Evolutionary conservation across 2,329 filamentous ascomycete species (phyloP).

Genomic region (Plectosphaerella cucumerina): DNA sequence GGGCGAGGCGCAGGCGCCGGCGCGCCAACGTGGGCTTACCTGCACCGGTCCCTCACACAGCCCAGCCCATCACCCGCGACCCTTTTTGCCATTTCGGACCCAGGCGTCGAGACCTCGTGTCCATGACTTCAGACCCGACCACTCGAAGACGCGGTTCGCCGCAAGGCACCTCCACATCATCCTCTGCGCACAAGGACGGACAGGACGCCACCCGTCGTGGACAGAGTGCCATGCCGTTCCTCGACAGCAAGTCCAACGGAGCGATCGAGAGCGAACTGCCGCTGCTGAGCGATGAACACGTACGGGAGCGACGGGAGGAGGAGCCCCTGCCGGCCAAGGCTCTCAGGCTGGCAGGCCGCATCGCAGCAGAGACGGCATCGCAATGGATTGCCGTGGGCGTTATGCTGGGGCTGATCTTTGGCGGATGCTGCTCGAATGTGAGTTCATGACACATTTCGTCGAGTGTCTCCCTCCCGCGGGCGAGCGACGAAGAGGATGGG

Average conservation of each 20-base stretch:
- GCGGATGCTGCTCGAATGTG: constrained; percentile 92
- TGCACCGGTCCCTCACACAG: not conserved
- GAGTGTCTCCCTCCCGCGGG: too few species aligned
- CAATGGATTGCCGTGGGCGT: constrained; percentile 59
- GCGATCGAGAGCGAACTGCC: not conserved
- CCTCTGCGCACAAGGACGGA: not conserved
- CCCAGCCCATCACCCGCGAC: not conserved
- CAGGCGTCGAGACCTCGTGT: constrained; percentile 7
- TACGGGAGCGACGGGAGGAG: not conserved
- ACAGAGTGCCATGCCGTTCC: not conserved
- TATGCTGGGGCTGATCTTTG: constrained; percentile 86
- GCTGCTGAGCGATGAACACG: not conserved
- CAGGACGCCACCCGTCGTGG: not conserved
- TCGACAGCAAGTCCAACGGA: not conserved
- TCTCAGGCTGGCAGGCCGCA: constrained; percentile 33
- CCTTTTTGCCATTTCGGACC: not conserved
- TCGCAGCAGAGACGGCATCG: constrained; percentile 55
- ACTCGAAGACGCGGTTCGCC: constrained; percentile 30
- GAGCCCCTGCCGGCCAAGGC: not conserved
- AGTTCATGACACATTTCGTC: constrained; percentile 23
- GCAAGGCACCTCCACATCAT: constrained; percentile 8
- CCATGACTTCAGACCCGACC: constrained; percentile 41
- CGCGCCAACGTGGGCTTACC: not conserved
- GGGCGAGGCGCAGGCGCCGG: not conserved
- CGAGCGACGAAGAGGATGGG: not conserved